Base-by-base conservation (phyloP, 306 rosid genomes). In the Lathyrus tuberosus region DNA sequence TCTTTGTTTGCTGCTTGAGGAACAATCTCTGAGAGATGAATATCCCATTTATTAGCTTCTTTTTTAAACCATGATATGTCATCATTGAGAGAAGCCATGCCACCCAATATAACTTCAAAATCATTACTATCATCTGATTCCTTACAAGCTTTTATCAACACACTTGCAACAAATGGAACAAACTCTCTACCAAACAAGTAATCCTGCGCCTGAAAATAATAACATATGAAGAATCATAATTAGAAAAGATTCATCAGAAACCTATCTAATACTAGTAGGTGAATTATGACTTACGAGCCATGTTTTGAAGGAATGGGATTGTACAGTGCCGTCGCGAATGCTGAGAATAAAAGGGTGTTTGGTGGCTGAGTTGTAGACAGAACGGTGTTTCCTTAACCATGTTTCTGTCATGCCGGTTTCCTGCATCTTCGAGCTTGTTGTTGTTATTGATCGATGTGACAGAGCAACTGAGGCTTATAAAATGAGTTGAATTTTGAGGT, bases 1-100 rank as follows among this genome's bases (percentile, higher is more conserved):
- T 76, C 73, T 26, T 22, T 59, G 60, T 73, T 85, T 33, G 85
- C 35, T 2, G 73, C 60, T 48, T 84, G 89, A 70, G 96, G 95
- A 79, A 80, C 59, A 48, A 85, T 52, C 0, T 81, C 61, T 41
- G 86, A 74, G 30, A 88, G 83, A 17, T 67, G 10, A 70, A 90
- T 60, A 14, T 67, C 87, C 86, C 91, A 87, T 42, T 81, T 87
- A 46, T 73, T 26, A 26, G 95, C 87, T 78, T 94, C 92, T 12
- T 48, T 80, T 76, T 87, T 87, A 54, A 94, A 90, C 98, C 98
- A 88, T 0, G 75, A 76, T 6, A 91, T 62, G 65, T 94, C 98
- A 62, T 90, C 92, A 30, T 68, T 71, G 16, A 94, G 66, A 73
- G 86, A 76, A 68, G 89, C 87, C 74, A 94, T 9, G 10, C 96